Conservation (phyloP, 2,329 filamentous ascomycete species). For the Alternaria sp. region DNA sequence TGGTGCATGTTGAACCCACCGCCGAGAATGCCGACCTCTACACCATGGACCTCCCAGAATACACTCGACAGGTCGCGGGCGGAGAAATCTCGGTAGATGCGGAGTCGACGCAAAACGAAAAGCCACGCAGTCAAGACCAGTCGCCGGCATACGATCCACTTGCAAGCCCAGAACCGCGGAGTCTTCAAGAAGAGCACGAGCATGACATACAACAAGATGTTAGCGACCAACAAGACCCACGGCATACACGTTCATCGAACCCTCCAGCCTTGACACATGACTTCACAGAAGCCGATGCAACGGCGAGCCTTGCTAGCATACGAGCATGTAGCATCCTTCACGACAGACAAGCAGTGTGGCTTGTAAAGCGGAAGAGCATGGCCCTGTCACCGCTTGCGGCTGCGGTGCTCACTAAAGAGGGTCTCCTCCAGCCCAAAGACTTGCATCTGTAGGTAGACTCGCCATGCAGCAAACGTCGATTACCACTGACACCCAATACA, state of each 20-base stretch:
- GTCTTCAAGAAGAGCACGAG: background rate
- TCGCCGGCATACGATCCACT: background rate
- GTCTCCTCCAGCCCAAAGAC: constrained; percentile 28
- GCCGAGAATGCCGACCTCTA: constrained; percentile 26
- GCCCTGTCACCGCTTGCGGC: constrained; percentile 37
- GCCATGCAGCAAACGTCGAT: background rate
- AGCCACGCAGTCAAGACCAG: background rate
- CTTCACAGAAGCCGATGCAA: background rate
- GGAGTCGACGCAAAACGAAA: constrained; percentile 18
- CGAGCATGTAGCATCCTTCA: constrained; percentile 31
- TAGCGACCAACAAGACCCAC: background rate
- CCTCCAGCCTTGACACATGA: background rate
- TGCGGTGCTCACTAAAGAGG: constrained; percentile 35
- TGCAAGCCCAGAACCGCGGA: background rate
- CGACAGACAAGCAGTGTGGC: constrained; percentile 37
- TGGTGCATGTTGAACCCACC: background rate
- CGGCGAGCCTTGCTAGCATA: constrained; percentile 4
- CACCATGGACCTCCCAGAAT: constrained; percentile 24
- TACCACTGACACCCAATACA: background rate
- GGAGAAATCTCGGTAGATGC: constrained; percentile 27
- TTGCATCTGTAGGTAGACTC: constrained; percentile 32
- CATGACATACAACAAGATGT: background rate
- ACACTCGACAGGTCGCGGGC: constrained; percentile 16
- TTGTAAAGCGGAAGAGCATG: constrained; percentile 30
- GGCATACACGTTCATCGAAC: background rate